Evolutionary conservation across 306 rosid genomes (phyloP), one percentile per base, ranked within the genome.

Genomic region (Vicia sativa): DNA sequence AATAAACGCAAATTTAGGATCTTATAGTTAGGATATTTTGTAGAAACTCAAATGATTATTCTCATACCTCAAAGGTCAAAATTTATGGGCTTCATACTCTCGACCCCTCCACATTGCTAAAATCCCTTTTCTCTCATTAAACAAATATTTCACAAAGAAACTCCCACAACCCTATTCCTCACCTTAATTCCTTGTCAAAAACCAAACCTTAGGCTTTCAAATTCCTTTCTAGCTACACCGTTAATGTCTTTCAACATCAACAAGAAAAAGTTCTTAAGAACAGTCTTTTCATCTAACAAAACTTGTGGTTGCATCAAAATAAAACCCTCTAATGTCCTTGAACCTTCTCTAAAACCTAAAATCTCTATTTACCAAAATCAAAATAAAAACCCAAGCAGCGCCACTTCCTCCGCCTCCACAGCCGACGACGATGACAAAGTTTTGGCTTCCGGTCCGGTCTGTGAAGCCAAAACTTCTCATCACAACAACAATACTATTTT

Each of bases 191-290:
- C 38, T 34, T 34, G 38, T 34, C 9, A 7, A 34, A 34, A 34
- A 7, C 38, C 38, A 34, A 7, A 34, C 9, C 38, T 1, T 34
- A 31, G 37, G 7, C 38, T 9, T 34, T 34, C 7, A 9, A 34
- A 34, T 5, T 39, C 3, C 11, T 0, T 23, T 15, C 55, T 39
- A 39, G 44, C 12, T 39, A 49, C 2, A 0, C 3, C 54, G 26
- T 38, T 29, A 37, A 84, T 84, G 86, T 75, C 80, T 78, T 76
- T 64, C 68, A 69, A 54, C 45, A 73, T 64, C 68, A 69, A 48
- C 45, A 78, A 81, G 34, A 78, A 55, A 65, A 62, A 65, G 14
- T 25, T 78, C 21, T 26, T 78, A 34, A 65, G 21, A 69, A 34
- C 65, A 26, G 29, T 84, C 9, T 31, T 68, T 66, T n/a, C 56